Conservation (phyloP, 305 asterid genomes). For the Fraxinus nigra region DNA sequence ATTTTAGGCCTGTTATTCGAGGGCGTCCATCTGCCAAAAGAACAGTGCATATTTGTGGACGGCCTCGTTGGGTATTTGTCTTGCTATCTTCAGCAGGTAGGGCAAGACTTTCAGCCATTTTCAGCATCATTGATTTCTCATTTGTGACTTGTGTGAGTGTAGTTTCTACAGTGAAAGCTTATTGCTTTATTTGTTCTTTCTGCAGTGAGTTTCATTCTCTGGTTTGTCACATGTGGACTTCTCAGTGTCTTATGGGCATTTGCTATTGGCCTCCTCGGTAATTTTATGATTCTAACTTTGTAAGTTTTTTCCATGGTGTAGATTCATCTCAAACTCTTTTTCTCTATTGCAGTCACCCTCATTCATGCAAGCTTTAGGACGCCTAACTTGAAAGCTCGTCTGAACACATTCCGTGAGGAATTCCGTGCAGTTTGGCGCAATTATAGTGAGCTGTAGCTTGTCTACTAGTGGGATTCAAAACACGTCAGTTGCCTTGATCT, state of each 20-base stretch:
- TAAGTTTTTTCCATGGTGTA: constrained; percentile 15
- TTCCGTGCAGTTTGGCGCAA: constrained; percentile 97
- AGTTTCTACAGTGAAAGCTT: constrained; percentile 11
- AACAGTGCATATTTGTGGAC: constrained; percentile 77
- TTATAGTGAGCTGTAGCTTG: constrained; percentile 80
- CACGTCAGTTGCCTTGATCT: constrained; percentile 34
- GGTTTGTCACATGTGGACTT: constrained; percentile 83
- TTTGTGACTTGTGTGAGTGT: constrained; percentile 2
- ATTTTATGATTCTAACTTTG: constrained; percentile 14
- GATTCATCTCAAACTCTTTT: constrained; percentile 4
- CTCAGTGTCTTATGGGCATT: constrained; percentile 61
- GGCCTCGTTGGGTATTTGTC: constrained; percentile 91
- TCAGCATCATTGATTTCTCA: constrained; percentile 7
- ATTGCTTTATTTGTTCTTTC: constrained; percentile 17
- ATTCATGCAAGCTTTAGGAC: constrained; percentile 82
- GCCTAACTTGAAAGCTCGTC: constrained; percentile 88
- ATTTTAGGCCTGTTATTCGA: constrained; percentile 83
- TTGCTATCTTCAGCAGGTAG: constrained; percentile 58
- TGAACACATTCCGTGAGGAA: constrained; percentile 95
- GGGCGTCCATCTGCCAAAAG: constrained; percentile 93
- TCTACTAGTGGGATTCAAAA: constrained; percentile 13
- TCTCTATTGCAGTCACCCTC: constrained; percentile 56
- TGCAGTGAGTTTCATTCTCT: constrained; percentile 71
- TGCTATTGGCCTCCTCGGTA: constrained; percentile 75
- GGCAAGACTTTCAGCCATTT: constrained; percentile 12